A percentile compares a stretch with the other conserved stretches of the same genome.
Evolutionary conservation across 768 basidiomycete genomes (phyloP).

Genomic region (Boletus tomentosulus): DNA sequence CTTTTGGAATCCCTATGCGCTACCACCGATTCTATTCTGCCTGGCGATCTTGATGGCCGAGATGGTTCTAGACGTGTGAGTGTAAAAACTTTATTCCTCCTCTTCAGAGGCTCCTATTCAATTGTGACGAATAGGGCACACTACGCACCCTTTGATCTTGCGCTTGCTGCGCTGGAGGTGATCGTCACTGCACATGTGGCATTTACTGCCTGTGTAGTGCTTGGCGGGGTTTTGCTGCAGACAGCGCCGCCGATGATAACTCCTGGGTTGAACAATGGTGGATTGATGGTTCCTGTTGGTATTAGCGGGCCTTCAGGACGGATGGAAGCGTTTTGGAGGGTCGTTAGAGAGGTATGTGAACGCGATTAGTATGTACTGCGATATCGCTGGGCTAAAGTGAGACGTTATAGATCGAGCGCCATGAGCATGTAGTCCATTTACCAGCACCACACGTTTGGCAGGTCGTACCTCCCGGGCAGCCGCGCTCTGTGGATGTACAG

Average conservation of each 20-base stretch:
- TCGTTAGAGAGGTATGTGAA: constrained; percentile 69
- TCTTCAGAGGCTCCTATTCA: not conserved
- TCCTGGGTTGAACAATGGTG: constrained; percentile 10
- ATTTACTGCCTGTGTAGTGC: constrained; percentile 76
- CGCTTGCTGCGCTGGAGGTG: constrained; percentile 75
- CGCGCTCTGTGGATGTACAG: constrained; percentile 7
- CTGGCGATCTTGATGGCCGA: constrained; percentile 51
- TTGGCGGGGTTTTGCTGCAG: constrained; percentile 85
- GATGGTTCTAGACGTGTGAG: constrained; percentile 54
- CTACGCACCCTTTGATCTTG: constrained; percentile 76
- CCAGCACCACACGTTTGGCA: constrained; percentile 90
- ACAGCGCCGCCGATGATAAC: constrained; percentile 62
- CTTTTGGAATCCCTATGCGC: constrained; percentile 71
- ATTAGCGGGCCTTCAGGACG: constrained; percentile 42
- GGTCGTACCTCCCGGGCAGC: constrained; percentile 47
- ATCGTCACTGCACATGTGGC: constrained; percentile 78
- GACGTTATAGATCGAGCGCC: constrained; percentile 65
- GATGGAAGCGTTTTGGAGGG: constrained; percentile 79
- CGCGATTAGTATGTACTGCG: not conserved
- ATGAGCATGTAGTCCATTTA: constrained; percentile 78
- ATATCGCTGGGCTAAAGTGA: not conserved
- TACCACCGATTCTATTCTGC: constrained; percentile 60
- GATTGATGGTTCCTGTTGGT: constrained; percentile 2
- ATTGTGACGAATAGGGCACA: constrained; percentile 30
- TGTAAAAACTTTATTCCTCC: constrained; percentile 9